Evolutionary conservation across 441 rosid species (phyloP), one percentile per base, ranked within the genome.

Genomic region (Bruguiera hainesii): DNA sequence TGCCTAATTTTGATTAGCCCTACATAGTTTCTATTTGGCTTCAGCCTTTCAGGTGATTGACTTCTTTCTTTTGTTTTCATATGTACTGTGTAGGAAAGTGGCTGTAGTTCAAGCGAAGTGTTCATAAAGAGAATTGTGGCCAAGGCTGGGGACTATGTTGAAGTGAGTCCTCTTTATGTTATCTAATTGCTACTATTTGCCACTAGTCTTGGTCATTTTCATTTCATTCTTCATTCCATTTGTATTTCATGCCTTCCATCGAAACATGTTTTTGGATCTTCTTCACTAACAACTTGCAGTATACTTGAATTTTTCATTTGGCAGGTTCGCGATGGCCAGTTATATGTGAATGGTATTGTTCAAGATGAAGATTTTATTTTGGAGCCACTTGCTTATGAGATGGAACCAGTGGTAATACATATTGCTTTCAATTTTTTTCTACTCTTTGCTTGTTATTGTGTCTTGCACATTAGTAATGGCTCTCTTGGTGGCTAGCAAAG

Each of bases 41-140:
- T 16, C 65, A 51, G 42, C 28, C 15, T 19, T 67, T 65, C 39
- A 42, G 56, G 37, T 46, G 60, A 15, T 69, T 75, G 63, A 75
- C 53, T 23, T 1, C 55, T 61, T 56, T 20, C 28, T 62, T 68
- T 30, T 71, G 64, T 61, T 67, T 62, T 68, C 48, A 4, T 68
- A 30, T 39, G 49, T 39, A 35, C 42, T 39, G 37, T 63, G 67
- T 58, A 94, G 98, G 86, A 92, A 81, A 75, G 83, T 75, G 99
- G 96, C 39, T 92, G 81, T 67, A 86, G 90, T 0, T 87, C 92
- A 65, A 85, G 83, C 7, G 99, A 91, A 81, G 99, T 90, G 6
- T 95, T 95, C 73, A 90, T 95, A 62, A 92, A 95, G 77, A 82
- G 97, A 70, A 68, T 95, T 60, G 87, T 95, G 63, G 98, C 98